Evolutionary conservation across 192 early-diverging fungal genomes (phyloP), one percentile per base, ranked within the genome.

Genomic region (Fimicolochytrium jonesii): DNA sequence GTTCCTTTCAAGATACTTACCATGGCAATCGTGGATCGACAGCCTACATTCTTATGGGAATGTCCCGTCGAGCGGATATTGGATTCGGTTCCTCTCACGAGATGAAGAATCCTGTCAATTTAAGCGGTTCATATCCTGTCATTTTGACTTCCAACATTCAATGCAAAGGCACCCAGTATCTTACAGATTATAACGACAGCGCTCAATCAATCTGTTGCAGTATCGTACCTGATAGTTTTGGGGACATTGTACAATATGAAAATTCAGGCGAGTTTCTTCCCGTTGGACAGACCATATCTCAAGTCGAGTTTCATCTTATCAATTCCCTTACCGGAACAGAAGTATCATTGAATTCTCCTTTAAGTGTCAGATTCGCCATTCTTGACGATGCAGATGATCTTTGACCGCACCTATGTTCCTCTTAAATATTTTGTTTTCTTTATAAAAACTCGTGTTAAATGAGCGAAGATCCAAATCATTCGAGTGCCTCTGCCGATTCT

Each of bases 251-350:
- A 2, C 28, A 22, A n/a, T 64, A 28, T 18, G n/a, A n/a, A n/a
- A n/a, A n/a, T n/a, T n/a, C n/a, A n/a, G 53, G 62, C 34, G 62
- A 64, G 26, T 64, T 41, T 25, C 25, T 64, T 1, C 36, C 13
- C 7, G 3, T 33, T 29, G 52, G 33, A n/a, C 41, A 53, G 2
- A 41, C 43, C 0, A 18, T 55, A 33, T 41, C 51, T 13, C 35
- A 25, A 26, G 25, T 64, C 0, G 41, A 64, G 18, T 64, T 64
- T 41, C 18, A 22, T 28, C 52, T 64, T 10, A 56, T 56, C 23
- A 52, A 55, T 32, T 56, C 51, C 28, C 23, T 30, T 11, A 64
- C 51, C 18, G 41, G 31, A 5, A 2, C 11, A 0, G 62, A 64
- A 15, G 39, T 64, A 10, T 4, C 51, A 36, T n/a, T 53, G 36